Evolutionary conservation across 441 rosid species (phyloP), one percentile per base, ranked within the genome.

Genomic region (Erodium chrysanthum): DNA sequence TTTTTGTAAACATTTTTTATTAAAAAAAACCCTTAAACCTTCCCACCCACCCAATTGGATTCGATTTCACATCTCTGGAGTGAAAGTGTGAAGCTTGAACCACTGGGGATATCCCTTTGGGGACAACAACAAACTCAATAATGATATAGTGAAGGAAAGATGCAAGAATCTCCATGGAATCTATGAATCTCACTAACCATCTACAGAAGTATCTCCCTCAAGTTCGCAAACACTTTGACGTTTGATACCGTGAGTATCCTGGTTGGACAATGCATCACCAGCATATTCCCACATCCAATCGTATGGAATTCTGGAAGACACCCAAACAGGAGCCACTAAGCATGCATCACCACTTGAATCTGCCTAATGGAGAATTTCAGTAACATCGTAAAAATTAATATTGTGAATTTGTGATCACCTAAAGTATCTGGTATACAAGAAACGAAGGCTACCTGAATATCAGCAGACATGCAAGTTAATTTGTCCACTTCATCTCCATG

Each of bases 201-300:
- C 85, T 25, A 88, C 71, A 17, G 73, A 74, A 73, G 91, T 76
- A 83, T 95, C 99, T 78, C 95, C 97, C 84, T 95, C 99, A 71
- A 95, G 99, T 76, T 88, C 91, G 79, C 97, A 89, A 68, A 81
- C 71, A 73, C 96, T 90, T 77, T 87, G 95, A 48, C 88, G 94
- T 73, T 79, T 84, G 72, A 80, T 74, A 27, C 64, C 68, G 64
- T 66, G 69, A 73, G 54, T 66, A 42, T 75, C 82, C 73, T 76
- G 87, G 73, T 77, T 80, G 65, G 80, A 81, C 18, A 73, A 74
- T 66, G 78, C 73, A 67, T 84, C 90, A 75, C 70, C 74, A 44
- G 79, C 74, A 75, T 63, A 65, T 20, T 75, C 79, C 97, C 96
- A 88, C 81, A 81, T 86, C 99, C 97, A 88, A 74, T 76, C 88